Percentiles rank a stretch among this genome's conserved stretches.
Evolutionary conservation across 163 green algal species (phyloP).

Genomic region (Chlamydomonas reinhardtii): DNA sequence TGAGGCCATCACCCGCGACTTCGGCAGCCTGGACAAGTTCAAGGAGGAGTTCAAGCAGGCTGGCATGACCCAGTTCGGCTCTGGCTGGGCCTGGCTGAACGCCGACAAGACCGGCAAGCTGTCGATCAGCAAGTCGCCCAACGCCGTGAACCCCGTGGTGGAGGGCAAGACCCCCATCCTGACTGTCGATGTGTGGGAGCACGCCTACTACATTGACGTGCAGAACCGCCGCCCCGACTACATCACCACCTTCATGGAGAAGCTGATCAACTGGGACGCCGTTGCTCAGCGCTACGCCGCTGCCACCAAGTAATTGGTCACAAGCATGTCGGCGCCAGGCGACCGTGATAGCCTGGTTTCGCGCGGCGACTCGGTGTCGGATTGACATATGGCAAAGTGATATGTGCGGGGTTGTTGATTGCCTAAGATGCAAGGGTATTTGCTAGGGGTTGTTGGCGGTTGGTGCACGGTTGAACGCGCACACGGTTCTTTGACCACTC

Average conservation of each 20-base stretch:
- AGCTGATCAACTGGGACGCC: constrained; percentile 71
- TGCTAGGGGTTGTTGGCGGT: too few relatives aligned
- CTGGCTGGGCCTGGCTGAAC: constrained; percentile 81
- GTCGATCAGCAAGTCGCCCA: constrained; percentile 80
- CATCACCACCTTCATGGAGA: constrained; percentile 70
- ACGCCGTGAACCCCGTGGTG: constrained; percentile 79
- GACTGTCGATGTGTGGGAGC: constrained; percentile 76
- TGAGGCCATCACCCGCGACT: constrained; percentile 74
- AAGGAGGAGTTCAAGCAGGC: constrained; percentile 79
- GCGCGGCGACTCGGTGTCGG: too few relatives aligned
- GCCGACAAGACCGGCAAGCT: constrained; percentile 75
- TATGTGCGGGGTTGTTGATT: too few relatives aligned
- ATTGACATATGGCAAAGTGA: too few relatives aligned
- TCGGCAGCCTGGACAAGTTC: constrained; percentile 80
- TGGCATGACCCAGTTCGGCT: constrained; percentile 78
- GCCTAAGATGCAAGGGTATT: too few relatives aligned
- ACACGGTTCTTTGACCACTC: too few relatives aligned
- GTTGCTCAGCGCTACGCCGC: constrained; percentile 62
- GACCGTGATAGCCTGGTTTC: too few relatives aligned
- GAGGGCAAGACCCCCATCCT: constrained; percentile 78
- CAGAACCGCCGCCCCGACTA: constrained; percentile 65
- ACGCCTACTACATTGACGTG: constrained; percentile 61
- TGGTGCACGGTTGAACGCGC: too few relatives aligned
- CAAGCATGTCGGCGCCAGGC: too few relatives aligned
- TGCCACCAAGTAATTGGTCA: constrained; percentile 14